phyloP scores from a whole-genome alignment of 2,329 filamentous ascomycete genomes.

The Trichoderma harzianum region DNA sequence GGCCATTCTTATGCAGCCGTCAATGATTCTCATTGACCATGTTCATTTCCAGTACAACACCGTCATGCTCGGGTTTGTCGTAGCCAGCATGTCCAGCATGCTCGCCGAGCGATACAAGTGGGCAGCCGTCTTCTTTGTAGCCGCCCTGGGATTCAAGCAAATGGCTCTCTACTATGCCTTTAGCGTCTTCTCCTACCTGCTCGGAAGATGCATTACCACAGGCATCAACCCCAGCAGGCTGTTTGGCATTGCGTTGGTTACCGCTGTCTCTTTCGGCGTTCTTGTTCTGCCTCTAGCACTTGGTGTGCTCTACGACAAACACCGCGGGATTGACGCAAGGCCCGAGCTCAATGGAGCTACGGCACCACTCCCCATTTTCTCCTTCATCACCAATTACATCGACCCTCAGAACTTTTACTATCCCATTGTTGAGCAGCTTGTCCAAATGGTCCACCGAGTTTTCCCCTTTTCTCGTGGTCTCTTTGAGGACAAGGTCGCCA shows the following conservation, averaged over 20 bases:
- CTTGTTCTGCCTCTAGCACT: conserved; percentile 73
- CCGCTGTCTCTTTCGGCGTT: conserved; percentile 67
- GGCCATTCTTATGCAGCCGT: conserved; percentile 88
- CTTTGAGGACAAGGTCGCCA: conserved; percentile 98
- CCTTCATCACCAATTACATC: conserved; percentile 54
- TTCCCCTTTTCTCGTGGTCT: conserved; percentile 95
- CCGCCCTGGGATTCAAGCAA: conserved; percentile 94
- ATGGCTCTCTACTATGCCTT: conserved; percentile 99
- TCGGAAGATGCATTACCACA: conserved; percentile 82
- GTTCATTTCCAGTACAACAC: conserved; percentile 98
- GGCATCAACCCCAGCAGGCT: conserved; percentile 65
- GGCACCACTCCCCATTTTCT: conserved; percentile 61
- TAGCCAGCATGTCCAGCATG: conserved; percentile 85
- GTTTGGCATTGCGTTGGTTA: conserved; percentile 70
- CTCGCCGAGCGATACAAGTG: conserved; percentile 80
- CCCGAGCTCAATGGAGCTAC: conserved; percentile 56
- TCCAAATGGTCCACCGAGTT: conserved; percentile 84
- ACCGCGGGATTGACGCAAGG: conserved; percentile 57
- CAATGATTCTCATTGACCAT: conserved; percentile 87
- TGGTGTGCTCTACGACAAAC: conserved; percentile 66
- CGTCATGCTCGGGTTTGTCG: conserved; percentile 90
- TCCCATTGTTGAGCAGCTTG: conserved; percentile 70
- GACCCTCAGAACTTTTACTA: conserved; percentile 68
- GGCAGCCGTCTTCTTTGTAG: conserved; percentile 91
- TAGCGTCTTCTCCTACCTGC: conserved; percentile 83